Evolutionary conservation across 2,329 filamentous ascomycete genomes (phyloP), one percentile per base, ranked within the genome.

Genomic region (Phaeosphaeriaceae sp.): DNA sequence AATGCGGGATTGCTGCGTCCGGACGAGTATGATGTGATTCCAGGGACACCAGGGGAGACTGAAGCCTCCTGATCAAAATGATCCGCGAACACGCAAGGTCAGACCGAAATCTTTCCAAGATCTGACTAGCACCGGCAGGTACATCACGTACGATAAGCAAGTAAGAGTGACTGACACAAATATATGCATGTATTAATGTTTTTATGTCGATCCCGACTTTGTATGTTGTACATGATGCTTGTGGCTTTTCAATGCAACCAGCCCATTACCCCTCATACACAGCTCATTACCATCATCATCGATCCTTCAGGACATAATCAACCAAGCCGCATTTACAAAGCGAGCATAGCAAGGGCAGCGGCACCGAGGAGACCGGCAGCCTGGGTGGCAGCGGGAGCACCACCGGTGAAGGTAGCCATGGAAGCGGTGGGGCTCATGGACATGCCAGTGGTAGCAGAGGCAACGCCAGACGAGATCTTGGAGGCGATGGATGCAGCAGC

Each of bases 311-410:
- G 3, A 43, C 35, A 52, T 40, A 9, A 13, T n/a, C 35, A 21
- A 23, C 26, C 19, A 43, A 28, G 53, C 59, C 70, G 22, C 23
- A 22, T 30, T 63, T 77, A 77, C 73, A 77, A 71, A 56, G 70
- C 75, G 44, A 77, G 59, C 62, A 77, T 60, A 55, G 74, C 75
- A 55, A 77, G 53, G 28, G 72, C 74, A 50, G 74, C 75, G 56
- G 73, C 74, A 60, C 73, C 75, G 46, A 77, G 52, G 32, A 77
- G 55, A 56, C 73, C 75, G 30, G 65, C 72, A 50, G 73, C 75
- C 56, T 75, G 69, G 47, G 72, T 76, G 21, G 70, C 66, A 52
- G 68, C 70, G 19, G 73, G 61, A 52, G 75, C 76, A 56, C 63
- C 76, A 63, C 75, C 75, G 30, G 75, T 71, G 69, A 76, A 78